Base-by-base conservation (phyloP, 768 basidiomycete species). In the Xerocomellus dryophilus region DNA sequence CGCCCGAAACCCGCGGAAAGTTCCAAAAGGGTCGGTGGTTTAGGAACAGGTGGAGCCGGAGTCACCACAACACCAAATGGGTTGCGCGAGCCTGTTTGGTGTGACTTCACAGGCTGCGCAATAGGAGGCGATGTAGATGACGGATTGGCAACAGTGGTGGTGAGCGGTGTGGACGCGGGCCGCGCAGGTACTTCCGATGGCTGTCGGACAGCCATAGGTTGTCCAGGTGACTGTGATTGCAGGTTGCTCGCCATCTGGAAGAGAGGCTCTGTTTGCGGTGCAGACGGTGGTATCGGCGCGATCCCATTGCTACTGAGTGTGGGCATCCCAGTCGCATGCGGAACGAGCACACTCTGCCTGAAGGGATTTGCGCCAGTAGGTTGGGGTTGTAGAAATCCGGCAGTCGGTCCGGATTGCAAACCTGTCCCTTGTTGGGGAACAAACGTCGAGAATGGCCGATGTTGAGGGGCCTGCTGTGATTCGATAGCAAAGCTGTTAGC, bases 61-160 rank as follows among this genome's bases (percentile, higher is more conserved):
- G 79, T 77, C 6, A 80, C 76, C 5, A 90, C 82, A 29, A 83
- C 81, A 7, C 93, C 95, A 59, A 99, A 99, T 4, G 97, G 97
- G 78, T 99, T 99, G 61, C 84, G 85, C 7, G 92, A 91, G 25
- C 97, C 96, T 4, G 97, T 99, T 67, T 88, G 84, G 68, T 98
- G 95, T 7, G 93, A 79, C 62, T 83, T 85, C 25, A 98, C 79
- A 7, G 85, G 83, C 63, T 86, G 83, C 3, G 78, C 75, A 4
- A 74, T 59, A 35, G 79, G 77, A 5, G 79, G 79, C 7, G 78
- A 73, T 7, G 65, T 63, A 29, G 66, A 62, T 40, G 50, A 65
- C 51, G 63, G 61, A 6, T 52, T 55, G 44, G n/a, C n/a, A n/a
- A 60, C 62, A 35, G 75, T 62, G 17, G 75, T 72, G 5, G 78